Conservation (phyloP, 345 rosid genomes). For the Salix suchowensis region DNA sequence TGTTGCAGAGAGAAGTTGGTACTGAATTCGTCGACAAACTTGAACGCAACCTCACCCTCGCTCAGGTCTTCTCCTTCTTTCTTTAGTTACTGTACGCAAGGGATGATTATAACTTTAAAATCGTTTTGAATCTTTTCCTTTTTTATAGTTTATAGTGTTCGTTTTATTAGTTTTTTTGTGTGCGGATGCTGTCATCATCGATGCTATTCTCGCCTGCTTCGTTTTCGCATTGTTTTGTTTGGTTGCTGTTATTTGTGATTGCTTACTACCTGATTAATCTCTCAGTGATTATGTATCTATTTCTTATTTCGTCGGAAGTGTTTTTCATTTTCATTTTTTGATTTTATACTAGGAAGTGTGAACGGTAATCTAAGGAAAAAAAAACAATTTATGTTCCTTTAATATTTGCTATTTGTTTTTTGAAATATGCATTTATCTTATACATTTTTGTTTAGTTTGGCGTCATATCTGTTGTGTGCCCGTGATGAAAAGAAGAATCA, state of each 20-base stretch:
- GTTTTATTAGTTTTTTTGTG: not conserved
- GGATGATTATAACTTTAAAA: not conserved
- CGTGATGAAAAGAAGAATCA: not conserved
- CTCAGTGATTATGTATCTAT: not conserved
- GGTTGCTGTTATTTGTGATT: not conserved
- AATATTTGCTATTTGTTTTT: not conserved
- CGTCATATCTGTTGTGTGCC: not conserved
- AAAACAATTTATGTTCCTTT: not conserved
- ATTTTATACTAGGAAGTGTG: not conserved
- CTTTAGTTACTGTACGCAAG: not conserved
- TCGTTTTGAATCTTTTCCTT: not conserved
- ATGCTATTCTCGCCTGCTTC: not conserved
- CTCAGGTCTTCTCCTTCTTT: slow-evolving; percentile 47
- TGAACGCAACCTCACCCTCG: slow-evolving; percentile 68
- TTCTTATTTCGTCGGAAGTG: not conserved
- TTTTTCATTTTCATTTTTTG: not conserved
- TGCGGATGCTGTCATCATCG: not conserved
- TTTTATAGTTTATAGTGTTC: not conserved
- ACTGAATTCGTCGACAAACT: slow-evolving; percentile 57
- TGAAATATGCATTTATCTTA: not conserved
- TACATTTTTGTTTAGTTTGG: not conserved
- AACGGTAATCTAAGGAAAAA: not conserved
- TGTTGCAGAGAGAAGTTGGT: slow-evolving; percentile 77
- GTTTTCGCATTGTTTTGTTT: slow-evolving; percentile 17
- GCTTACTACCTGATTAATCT: not conserved